Conservation (phyloP, 2,329 filamentous ascomycete genomes). For the Orbilia oligospora region DNA sequence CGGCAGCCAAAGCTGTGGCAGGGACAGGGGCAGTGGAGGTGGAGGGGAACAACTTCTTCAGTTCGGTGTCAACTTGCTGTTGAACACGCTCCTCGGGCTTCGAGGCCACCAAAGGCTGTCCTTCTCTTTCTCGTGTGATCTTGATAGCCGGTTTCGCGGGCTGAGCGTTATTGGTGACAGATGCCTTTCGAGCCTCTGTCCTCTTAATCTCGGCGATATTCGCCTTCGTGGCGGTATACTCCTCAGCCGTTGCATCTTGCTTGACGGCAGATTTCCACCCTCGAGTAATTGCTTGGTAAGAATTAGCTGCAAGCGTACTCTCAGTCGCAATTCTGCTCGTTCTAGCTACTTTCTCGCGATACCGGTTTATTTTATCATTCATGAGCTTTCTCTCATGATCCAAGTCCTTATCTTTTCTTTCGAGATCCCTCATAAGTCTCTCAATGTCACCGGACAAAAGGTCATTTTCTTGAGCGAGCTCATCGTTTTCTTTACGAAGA, state of each 20-base stretch:
- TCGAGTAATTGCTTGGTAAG: constrained; percentile 47
- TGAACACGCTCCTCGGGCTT: constrained; percentile 49
- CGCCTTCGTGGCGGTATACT: not conserved
- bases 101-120: not conserved
- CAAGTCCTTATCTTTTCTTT: constrained; percentile 48
- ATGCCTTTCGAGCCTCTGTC: constrained; percentile 27
- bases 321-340: constrained; percentile 62
- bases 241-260: constrained; percentile 22
- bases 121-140: constrained; percentile 10
- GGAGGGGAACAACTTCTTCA: constrained; percentile 52
- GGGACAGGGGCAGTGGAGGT: constrained; percentile 1
- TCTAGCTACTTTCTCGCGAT: constrained; percentile 60
- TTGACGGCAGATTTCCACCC: constrained; percentile 27
- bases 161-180: constrained; percentile 6
- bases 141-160: constrained; percentile 30
- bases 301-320: constrained; percentile 62
- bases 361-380: constrained; percentile 61
- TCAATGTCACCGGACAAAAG: constrained; percentile 61
- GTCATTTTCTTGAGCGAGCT: constrained; percentile 61
- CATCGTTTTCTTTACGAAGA: constrained; percentile 62
- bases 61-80: constrained; percentile 51
- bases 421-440: constrained; percentile 51
- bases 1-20: constrained; percentile 17
- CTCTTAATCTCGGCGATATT: constrained; percentile 19
- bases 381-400: constrained; percentile 53